Evolutionary conservation across 1,139 yeast species (phyloP), one percentile per base, ranked within the genome.

Genomic region (Candida sp.): DNA sequence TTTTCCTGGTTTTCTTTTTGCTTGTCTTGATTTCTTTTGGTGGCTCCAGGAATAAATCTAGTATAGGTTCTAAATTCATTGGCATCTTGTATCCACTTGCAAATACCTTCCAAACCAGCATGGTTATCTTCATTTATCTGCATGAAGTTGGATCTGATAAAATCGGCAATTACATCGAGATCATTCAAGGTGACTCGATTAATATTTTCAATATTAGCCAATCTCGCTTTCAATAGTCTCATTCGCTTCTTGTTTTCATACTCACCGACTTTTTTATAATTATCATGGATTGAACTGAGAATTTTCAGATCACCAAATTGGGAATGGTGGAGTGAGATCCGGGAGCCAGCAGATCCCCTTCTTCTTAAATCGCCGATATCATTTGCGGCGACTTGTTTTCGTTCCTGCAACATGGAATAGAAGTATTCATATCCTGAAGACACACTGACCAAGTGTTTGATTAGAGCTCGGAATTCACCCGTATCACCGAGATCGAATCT

Each of bases 261-360:
- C 27, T 56, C 55, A 1, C 70, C 72, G 4, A 67, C 73, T 9
- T 60, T 58, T 23, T 56, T 60, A 47, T 68, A 68, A 0, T 62
- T 54, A 34, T 64, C 66, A 34, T 62, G 57, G 35, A 66, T 56
- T 5, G 67, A 55, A n/a, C 66, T 49, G 38, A 54, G 49, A 29
- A 60, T 47, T 40, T 58, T 58, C 21, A 52, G 49, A 33, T 27
- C 51, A 42, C 53, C 56, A 11, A 56, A 39, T 37, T 55, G 54
- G 22, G 49, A 49, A 37, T 52, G 56, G 2, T 61, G 63, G 25
- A 59, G 58, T 3, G 47, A 47, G 9, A 47, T 39, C 3, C 52
- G 42, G 5, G 54, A 46, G 4, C 48, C 51, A 8, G 49, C 52
- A 0, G 57, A 51, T 4, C 45, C 45, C 11, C 57, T 49, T 12